Evolutionary conservation across 495 filamentous ascomycete genomes (phyloP), one percentile per base, ranked within the genome.

Genomic region (Aspergillus steynii): DNA sequence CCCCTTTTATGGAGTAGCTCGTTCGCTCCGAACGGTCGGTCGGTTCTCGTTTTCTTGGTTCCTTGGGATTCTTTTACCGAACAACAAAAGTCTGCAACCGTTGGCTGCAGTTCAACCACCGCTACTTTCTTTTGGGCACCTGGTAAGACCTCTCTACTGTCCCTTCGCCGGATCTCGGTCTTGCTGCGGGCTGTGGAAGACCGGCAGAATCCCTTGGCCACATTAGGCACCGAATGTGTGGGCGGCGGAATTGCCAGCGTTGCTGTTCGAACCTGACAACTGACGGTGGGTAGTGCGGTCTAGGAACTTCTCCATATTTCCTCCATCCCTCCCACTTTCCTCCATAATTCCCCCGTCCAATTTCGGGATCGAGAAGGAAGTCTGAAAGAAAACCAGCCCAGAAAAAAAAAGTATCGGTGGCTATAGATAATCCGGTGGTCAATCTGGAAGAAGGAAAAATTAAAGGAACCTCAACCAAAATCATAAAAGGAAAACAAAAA

Each of bases 231-330:
- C 31, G 37, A 42, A 53, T 28, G 9, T 42, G 37, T 42, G 37
- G 37, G 37, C 50, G 58, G 50, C 58, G 59, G 20, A 60, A 62
- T 53, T 62, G 56, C 61, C 59, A 64, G 34, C 58, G 52, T 58
- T 55, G 37, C 37, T 42, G 10, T 55, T 28, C 7, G 59, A 68
- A 60, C 54, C 61, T 62, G 62, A 51, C 53, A 63, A 64, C 65
- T 68, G 56, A 68, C 53, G 48, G 53, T 62, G 55, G 50, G 58
- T 57, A 29, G 32, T 29, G 37, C 45, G 51, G n/a, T 58, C 31
- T 55, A 61, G 50, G 61, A 58, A 45, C 55, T 28, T 51, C 61
- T 42, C 60, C 31, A 54, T 53, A 65, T 53, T 58, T 42, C 49
- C 46, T 27, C 52, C 45, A 49, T 62, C 27, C 50, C 55, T 55